These are phyloP conservation scores for Quercus variabilis DNA, from an alignment of 306 rosid genomes.

Conservation along the genomic window DNA sequence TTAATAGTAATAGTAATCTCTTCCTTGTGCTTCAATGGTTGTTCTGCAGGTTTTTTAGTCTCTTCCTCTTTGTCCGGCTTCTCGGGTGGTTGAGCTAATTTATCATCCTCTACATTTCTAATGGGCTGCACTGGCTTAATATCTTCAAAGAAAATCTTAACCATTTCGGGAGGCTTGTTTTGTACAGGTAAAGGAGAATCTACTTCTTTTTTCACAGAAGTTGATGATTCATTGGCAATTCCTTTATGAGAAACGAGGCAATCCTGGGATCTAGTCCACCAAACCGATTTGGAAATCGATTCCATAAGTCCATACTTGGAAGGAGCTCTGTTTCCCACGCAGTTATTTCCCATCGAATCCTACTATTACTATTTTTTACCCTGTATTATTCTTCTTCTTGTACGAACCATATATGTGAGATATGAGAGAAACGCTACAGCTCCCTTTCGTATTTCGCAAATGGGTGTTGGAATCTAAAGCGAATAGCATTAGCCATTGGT, in stretches of 20 bases:
- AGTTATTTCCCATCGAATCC: slow-evolving; percentile 78
- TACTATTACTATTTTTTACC: background rate
- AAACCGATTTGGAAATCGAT: slow-evolving; percentile 31
- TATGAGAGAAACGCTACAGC: background rate
- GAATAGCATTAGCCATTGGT: background rate
- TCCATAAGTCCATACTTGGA: slow-evolving; percentile 23
- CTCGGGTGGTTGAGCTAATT: background rate
- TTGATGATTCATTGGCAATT: background rate
- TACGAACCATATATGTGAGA: slow-evolving; percentile 12
- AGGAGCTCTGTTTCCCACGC: slow-evolving; percentile 46
- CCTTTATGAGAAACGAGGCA: slow-evolving; percentile 16
- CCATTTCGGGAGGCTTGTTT: slow-evolving; percentile 50
- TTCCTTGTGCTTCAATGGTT: background rate
- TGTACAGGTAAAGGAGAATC: slow-evolving; percentile 16
- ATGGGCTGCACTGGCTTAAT: slow-evolving; percentile 7
- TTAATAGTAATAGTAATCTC: slow-evolving; percentile 10
- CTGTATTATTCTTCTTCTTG: slow-evolving; percentile 6
- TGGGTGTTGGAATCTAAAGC: background rate
- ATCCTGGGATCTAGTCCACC: slow-evolving; percentile 39
- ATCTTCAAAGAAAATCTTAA: slow-evolving; percentile 42
- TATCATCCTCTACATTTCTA: background rate
- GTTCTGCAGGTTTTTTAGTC: background rate
- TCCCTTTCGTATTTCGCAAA: background rate
- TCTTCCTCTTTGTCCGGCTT: slow-evolving; percentile 2
- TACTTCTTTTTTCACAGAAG: background rate